A percentile compares a stretch with the other conserved stretches of the same genome.
Conservation (phyloP, 2,329 filamentous ascomycete genomes). For the Fusarium sp. region DNA sequence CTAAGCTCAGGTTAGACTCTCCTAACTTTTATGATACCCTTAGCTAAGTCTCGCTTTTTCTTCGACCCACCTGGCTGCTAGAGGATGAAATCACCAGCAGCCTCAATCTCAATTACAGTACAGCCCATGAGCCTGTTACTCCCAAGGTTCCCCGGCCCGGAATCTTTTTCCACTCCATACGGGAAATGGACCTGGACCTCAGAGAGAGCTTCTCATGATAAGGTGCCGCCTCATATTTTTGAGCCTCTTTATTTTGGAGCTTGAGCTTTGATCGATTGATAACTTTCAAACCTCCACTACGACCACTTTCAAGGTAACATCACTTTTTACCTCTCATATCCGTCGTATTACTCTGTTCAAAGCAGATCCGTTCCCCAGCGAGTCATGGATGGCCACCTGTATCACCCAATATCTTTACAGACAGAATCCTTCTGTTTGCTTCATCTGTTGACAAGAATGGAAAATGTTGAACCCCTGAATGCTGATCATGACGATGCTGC, state of each 20-base stretch:
- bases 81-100: slow-evolving; percentile 28
- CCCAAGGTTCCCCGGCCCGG: slow-evolving; percentile 34
- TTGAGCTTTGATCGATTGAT: slow-evolving; percentile 14
- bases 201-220: background rate
- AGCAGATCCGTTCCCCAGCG: slow-evolving; percentile 25
- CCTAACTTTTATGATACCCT: no score
- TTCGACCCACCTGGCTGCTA: no score
- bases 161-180: slow-evolving; percentile 1
- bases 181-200: background rate
- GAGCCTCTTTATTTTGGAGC: background rate
- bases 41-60: no score
- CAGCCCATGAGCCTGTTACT: slow-evolving; percentile 12
- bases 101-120: slow-evolving; percentile 2
- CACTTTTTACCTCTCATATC: slow-evolving; percentile 11
- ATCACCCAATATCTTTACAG: background rate
- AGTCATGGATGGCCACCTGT: slow-evolving; percentile 23
- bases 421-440: background rate
- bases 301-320: background rate
- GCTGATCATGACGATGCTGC: slow-evolving; percentile 37
- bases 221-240: background rate
- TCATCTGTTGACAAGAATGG: slow-evolving; percentile 27
- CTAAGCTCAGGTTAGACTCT: no score
- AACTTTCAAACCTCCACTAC: slow-evolving; percentile 13
- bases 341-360: slow-evolving; percentile 20
- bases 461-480: slow-evolving; percentile 24